Conservation (phyloP, 345 rosid genomes). For the Corchorus capsularis region DNA sequence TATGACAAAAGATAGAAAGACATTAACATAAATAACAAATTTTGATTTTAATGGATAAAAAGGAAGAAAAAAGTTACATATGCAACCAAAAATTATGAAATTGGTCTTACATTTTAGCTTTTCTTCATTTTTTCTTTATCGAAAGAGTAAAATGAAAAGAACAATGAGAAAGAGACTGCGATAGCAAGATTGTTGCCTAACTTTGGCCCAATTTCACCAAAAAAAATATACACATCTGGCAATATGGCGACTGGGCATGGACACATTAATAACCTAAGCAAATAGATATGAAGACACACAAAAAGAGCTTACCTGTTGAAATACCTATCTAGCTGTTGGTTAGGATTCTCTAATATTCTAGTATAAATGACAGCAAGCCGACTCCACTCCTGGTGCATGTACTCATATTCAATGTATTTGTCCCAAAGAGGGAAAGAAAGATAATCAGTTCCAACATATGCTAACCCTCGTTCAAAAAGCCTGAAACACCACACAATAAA, state of each 20-base stretch:
- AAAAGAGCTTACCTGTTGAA: slow-evolving; percentile 50
- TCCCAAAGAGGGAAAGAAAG: slow-evolving; percentile 85
- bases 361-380: slow-evolving; percentile 76
- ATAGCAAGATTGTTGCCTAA: too few relatives aligned
- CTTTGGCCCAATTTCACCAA: background rate
- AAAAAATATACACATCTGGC: background rate
- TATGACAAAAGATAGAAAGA: background rate
- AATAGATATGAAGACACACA: background rate
- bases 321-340: slow-evolving; percentile 82
- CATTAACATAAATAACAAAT: background rate
- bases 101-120: too few relatives aligned
- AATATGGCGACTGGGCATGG: background rate
- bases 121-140: too few relatives aligned
- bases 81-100: background rate
- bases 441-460: slow-evolving; percentile 92
- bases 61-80: background rate
- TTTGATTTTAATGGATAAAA: background rate
- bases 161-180: too few relatives aligned
- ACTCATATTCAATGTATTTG: slow-evolving; percentile 91
- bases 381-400: slow-evolving; percentile 88
- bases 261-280: background rate
- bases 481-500: slow-evolving; percentile 45
- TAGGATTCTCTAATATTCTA: slow-evolving; percentile 82
- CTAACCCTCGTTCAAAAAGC: slow-evolving; percentile 89
- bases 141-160: too few relatives aligned